Evolutionary conservation across 352 stramenopile species (phyloP), one percentile per base, ranked within the genome.

Genomic region (Peronospora farinosa): DNA sequence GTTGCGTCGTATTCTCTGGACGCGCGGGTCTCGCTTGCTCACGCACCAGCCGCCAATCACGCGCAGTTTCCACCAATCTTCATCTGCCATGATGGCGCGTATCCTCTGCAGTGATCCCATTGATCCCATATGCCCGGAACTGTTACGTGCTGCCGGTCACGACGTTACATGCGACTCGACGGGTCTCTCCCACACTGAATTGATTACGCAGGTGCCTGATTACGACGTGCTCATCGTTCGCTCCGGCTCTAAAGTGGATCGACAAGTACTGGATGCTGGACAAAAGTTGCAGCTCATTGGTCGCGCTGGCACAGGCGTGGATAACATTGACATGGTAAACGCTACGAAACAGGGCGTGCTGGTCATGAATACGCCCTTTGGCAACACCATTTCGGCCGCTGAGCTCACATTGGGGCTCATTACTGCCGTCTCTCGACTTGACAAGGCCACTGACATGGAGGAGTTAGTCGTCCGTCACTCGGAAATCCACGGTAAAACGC

Each of bases 291-390:
- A 86, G 58, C 72, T 97, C 51, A 92, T 97, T 46, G 90, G 84
- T 6, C 79, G 88, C 52, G 88, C 88, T 40, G 88, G 89, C 42
- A 95, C 88, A 28, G 88, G 91, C 56, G 79, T 96, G 23, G 91
- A 97, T 75, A 97, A 97, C 73, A 97, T 97, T 54, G 87, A 97
- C 68, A 73, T 97, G 33, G 69, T 90, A 35, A 76, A 75, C 47
- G 86, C 91, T 36, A 97, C 91, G 15, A 89, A 88, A 54, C 72
- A 89, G 45, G 78, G 95, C 47, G 95, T 98, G 54, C 78, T 97
- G 37, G 95, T 98, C 41, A 95, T 98, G 62, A 98, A 98, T 69
- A 97, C 95, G 36, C 94, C 94, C 7, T 91, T 88, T 33, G 94
- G 92, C 23, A 98, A 98, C 78, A 96, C 92, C 37, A 88, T 97